phyloP scores from a whole-genome alignment of 192 early-diverging fungal species.

The Bifiguratus adelaidae region DNA sequence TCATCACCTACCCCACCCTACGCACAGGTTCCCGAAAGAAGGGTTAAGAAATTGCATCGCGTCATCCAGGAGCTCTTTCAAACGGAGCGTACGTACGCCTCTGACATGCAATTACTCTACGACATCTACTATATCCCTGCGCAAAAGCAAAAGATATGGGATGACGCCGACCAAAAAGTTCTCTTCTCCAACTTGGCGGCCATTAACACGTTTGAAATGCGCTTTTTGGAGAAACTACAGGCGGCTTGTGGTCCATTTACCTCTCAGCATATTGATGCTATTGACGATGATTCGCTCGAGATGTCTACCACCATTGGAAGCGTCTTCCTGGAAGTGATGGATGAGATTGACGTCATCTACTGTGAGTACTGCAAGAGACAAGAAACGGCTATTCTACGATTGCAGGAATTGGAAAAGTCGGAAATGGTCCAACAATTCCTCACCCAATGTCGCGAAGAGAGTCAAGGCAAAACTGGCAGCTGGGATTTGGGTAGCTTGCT shows the following conservation, averaged over 20 bases:
- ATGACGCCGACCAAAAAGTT: constrained; percentile 55
- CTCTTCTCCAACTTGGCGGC: constrained; percentile 74
- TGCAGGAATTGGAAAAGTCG: constrained; percentile 45
- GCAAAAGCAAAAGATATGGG: too few relatives aligned
- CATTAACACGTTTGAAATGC: constrained; percentile 53
- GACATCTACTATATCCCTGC: constrained; percentile 63
- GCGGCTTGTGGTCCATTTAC: constrained; percentile 38
- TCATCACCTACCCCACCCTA: constrained; percentile 8
- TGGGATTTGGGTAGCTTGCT: constrained; percentile 90
- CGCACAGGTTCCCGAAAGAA: background rate
- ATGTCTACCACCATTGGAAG: constrained; percentile 6
- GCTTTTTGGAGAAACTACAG: constrained; percentile 55
- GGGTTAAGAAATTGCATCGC: constrained; percentile 44
- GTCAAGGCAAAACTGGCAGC: constrained; percentile 64
- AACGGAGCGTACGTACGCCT: constrained; percentile 63
- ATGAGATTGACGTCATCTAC: constrained; percentile 53
- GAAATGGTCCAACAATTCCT: constrained; percentile 28
- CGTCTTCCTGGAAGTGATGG: background rate
- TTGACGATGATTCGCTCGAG: background rate
- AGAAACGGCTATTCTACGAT: constrained; percentile 47
- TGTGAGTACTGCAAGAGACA: constrained; percentile 71
- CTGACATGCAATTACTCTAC: constrained; percentile 65
- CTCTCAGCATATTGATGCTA: background rate
- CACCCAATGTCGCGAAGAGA: constrained; percentile 42
- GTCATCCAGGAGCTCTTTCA: constrained; percentile 67